Conservation (phyloP, 768 basidiomycete genomes). For the Boletus rufocinnamomeus region DNA sequence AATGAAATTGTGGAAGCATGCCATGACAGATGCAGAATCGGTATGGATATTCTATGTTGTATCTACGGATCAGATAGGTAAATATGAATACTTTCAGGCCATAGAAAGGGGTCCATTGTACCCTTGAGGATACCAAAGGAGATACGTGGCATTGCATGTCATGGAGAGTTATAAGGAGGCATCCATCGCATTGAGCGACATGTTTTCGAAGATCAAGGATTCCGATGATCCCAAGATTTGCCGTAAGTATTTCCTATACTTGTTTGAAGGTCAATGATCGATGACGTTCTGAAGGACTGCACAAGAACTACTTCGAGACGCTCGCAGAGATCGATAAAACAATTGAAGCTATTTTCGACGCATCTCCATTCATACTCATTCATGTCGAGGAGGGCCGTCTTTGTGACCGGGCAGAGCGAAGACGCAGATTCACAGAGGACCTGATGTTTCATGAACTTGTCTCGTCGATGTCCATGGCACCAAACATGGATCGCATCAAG, state of each 20-base stretch:
- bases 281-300: slow-evolving; percentile 2
- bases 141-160: slow-evolving; percentile 3
- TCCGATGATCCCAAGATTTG: neutral
- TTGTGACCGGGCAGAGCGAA: neutral
- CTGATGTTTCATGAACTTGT: slow-evolving; percentile 3
- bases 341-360: neutral
- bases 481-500: neutral
- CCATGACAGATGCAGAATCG: slow-evolving; percentile 8
- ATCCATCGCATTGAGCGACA: neutral
- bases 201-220: neutral
- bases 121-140: slow-evolving; percentile 3
- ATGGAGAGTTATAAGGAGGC: neutral
- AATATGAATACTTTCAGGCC: slow-evolving; percentile 1
- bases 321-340: neutral
- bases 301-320: neutral
- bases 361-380: slow-evolving; percentile 15
- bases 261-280: neutral
- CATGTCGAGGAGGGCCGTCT: slow-evolving; percentile 8
- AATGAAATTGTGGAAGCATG: neutral
- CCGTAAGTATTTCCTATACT: neutral
- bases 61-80: neutral
- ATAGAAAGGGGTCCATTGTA: neutral
- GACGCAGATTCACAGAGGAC: slow-evolving; percentile 4
- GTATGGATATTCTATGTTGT: neutral
- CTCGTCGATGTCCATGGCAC: slow-evolving; percentile 4